phyloP scores from a whole-genome alignment of 2,329 filamentous ascomycete genomes.

The Colletotrichum kahawae region DNA sequence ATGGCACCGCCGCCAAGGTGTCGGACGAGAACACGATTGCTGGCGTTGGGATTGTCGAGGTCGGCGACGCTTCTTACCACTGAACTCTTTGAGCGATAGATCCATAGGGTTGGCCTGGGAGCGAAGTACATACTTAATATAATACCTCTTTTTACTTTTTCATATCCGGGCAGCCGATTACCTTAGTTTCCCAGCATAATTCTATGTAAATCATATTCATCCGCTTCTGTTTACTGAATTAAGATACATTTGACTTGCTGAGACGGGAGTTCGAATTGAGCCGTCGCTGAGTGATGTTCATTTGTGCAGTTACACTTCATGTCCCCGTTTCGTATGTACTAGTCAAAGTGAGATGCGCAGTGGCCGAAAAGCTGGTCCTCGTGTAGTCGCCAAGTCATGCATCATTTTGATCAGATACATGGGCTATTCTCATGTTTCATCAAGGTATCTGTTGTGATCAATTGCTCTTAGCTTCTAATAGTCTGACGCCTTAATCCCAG shows the following conservation, averaged over 20 bases:
- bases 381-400: not conserved
- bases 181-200: not conserved
- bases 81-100: not conserved
- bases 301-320: not conserved
- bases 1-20: slow-evolving; percentile 31
- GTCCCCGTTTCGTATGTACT: not conserved
- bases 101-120: not conserved
- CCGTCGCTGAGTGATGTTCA: not conserved
- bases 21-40: slow-evolving; percentile 41
- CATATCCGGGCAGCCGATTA: not conserved
- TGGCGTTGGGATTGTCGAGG: slow-evolving; percentile 40
- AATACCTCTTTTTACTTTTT: not conserved
- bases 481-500: slow-evolving; percentile 18
- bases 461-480: slow-evolving; percentile 23
- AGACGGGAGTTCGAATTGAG: not conserved
- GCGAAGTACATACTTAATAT: not conserved
- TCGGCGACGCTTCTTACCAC: not conserved
- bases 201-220: not conserved
- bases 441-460: slow-evolving; percentile 22
- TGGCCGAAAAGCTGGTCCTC: not conserved
- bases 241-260: not conserved
- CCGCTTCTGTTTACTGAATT: not conserved
- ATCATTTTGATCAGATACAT: not conserved
- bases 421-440: slow-evolving; percentile 1
- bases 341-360: not conserved